A percentile compares a stretch with the other conserved stretches of the same genome.
Conservation (phyloP, 352 stramenopile species). For the Globisporangium radiosum region DNA sequence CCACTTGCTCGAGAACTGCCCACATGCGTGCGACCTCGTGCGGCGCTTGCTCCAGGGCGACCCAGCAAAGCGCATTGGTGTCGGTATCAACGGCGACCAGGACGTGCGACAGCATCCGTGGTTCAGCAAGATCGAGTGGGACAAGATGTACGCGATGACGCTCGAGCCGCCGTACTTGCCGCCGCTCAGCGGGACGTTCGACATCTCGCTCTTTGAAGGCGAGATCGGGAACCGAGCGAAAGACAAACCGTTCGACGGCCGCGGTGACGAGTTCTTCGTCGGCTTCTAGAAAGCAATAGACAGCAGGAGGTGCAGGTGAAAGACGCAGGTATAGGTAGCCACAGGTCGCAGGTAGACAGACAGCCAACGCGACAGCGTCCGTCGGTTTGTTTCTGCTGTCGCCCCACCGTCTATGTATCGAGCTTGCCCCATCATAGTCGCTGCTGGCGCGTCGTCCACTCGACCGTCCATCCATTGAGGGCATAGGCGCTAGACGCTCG, state of each 20-base stretch:
- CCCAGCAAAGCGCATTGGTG: constrained; percentile 70
- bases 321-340: not conserved
- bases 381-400: constrained; percentile 5
- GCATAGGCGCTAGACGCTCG: constrained; percentile 31
- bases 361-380: not conserved
- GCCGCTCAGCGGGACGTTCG: constrained; percentile 49
- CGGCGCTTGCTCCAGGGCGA: constrained; percentile 86
- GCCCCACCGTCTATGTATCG: too few species aligned
- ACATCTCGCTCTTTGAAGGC: constrained; percentile 74
- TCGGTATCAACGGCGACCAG: constrained; percentile 69
- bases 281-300: constrained; percentile 41
- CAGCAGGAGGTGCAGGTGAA: constrained; percentile 1
- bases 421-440: too few species aligned
- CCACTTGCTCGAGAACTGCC: constrained; percentile 58
- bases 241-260: constrained; percentile 61
- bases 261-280: constrained; percentile 60
- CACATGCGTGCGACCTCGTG: constrained; percentile 83
- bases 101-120: constrained; percentile 56
- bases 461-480: too few species aligned
- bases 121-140: constrained; percentile 73
- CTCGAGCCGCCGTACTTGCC: constrained; percentile 63
- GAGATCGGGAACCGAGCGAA: constrained; percentile 66
- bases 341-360: not conserved
- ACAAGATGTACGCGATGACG: constrained; percentile 53
- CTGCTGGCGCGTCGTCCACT: too few species aligned